Evolutionary conservation across 2,329 filamentous ascomycete genomes (phyloP), one percentile per base, ranked within the genome.

Genomic region (Colletotrichum spaethianum): DNA sequence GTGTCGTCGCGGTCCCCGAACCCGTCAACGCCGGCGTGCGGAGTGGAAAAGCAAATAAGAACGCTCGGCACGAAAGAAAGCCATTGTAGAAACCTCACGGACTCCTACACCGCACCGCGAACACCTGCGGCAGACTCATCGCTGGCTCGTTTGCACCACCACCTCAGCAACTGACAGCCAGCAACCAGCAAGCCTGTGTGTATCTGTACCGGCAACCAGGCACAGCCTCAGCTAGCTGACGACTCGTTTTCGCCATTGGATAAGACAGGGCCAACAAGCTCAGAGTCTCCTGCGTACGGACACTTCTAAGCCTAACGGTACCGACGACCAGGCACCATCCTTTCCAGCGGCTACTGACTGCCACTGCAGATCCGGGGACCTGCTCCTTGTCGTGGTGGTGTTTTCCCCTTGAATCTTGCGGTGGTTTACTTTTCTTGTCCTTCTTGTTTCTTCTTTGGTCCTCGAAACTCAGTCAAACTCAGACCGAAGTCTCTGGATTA

Each of bases 241-340:
- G 70, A 73, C 67, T 73, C 48, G 60, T 60, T 66, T 73, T 73
- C 40, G 70, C 67, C 70, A 66, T 73, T 69, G 63, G 56, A 55
- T 23, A 36, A 46, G 26, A 60, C 36, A 18, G 8, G 20, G 20
- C 52, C 52, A 8, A 11, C 31, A 36, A 55, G 52, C 52, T 33
- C 11, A 23, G 52, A 55, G 52, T 36, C 28, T 50, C 23, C 14
- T 6, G 14, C 26, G 48, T 31, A 50, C 48, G 6, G 14, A 31
- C 48, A 31, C 26, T 52, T 52, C 48, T 44, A 40, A 60, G 14
- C 40, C 57, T 31, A n/a, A 38, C 33, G 31, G 65, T 46, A 48
- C 59, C 59, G 42, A 57, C 40, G 33, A 6, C 38, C 53, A 70
- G 67, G 67, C 62, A 70, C 44, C 53, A 33, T 61, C 52, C 38